Evolutionary conservation across 2,329 filamentous ascomycete genomes (phyloP).

Genomic region (Dactylonectria estremocensis): DNA sequence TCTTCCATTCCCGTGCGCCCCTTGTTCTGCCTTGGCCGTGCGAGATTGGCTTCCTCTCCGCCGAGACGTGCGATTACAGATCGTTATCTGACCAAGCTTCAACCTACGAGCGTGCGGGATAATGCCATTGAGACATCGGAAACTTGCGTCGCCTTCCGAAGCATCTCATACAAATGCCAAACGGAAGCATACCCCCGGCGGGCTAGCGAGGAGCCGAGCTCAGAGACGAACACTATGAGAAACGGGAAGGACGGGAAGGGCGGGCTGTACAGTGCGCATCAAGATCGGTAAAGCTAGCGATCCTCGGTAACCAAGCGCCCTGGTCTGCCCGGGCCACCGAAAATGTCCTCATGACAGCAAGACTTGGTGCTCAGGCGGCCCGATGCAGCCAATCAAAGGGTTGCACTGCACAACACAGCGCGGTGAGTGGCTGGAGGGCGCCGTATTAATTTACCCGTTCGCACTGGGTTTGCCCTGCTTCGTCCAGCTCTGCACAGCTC

Average conservation of each 20-base stretch:
- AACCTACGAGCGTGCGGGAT: constrained; percentile 21
- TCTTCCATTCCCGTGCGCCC: constrained; percentile 35
- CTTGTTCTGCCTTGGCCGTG: constrained; percentile 36
- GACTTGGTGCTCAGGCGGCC: constrained; percentile 14
- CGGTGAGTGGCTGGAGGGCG: constrained; percentile 39
- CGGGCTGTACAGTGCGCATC: constrained; percentile 38
- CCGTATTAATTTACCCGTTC: constrained; percentile 36
- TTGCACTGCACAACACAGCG: constrained; percentile 27
- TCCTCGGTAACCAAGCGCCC: constrained; percentile 30
- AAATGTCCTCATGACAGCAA: constrained; percentile 25
- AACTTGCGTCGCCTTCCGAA: constrained; percentile 13
- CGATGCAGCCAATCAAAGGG: constrained; percentile 14
- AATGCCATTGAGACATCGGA: not conserved
- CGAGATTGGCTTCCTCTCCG: constrained; percentile 40
- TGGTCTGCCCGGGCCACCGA: constrained; percentile 11
- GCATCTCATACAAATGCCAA: not conserved
- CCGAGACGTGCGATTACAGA: constrained; percentile 19
- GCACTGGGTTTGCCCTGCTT: constrained; percentile 36
- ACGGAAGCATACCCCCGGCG: constrained; percentile 27
- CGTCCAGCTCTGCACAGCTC: constrained; percentile 25
- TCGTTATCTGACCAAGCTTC: constrained; percentile 12
- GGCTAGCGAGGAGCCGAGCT: constrained; percentile 24
- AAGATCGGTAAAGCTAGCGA: constrained; percentile 32
- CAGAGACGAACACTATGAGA: constrained; percentile 15
- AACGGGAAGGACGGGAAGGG: constrained; percentile 26